Percentiles rank a stretch among this genome's conserved stretches.
Conservation (phyloP, 441 rosid species). For the Populus hybrid region DNA sequence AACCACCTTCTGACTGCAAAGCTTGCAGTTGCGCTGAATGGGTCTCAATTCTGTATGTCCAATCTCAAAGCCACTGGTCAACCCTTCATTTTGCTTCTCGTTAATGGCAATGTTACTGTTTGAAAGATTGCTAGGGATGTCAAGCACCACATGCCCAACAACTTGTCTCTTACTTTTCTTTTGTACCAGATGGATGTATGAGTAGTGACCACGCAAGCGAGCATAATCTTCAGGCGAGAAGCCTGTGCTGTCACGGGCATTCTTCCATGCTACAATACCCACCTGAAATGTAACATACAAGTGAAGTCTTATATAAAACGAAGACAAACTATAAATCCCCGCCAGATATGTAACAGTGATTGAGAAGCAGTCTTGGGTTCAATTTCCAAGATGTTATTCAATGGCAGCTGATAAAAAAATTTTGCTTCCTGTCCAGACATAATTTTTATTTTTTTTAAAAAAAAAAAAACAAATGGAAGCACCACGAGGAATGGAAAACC, state of each 20-base stretch:
- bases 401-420: not conserved
- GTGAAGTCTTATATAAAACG: not conserved
- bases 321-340: not conserved
- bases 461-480: too few relatives aligned
- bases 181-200: conserved; percentile 83
- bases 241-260: conserved; percentile 73
- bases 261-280: conserved; percentile 86
- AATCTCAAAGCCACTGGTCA: conserved; percentile 47
- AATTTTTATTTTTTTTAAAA: too few relatives aligned
- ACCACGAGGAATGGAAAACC: too few relatives aligned
- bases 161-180: conserved; percentile 53
- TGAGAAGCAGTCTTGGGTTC: not conserved
- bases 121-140: conserved; percentile 38
- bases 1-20: conserved; percentile 56
- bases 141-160: conserved; percentile 55
- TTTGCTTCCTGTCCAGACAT: not conserved
- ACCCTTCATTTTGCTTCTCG: conserved; percentile 43
- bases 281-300: conserved; percentile 40
- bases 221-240: conserved; percentile 93
- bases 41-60: conserved; percentile 29
- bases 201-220: conserved; percentile 82
- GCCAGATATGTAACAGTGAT: not conserved
- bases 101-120: conserved; percentile 14
- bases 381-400: not conserved
- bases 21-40: conserved; percentile 45